These are phyloP conservation scores for Ophiognomonia clavigignenti-juglandacearum DNA, from an alignment of 2,329 filamentous ascomycete species.

Conservation along the genomic window DNA sequence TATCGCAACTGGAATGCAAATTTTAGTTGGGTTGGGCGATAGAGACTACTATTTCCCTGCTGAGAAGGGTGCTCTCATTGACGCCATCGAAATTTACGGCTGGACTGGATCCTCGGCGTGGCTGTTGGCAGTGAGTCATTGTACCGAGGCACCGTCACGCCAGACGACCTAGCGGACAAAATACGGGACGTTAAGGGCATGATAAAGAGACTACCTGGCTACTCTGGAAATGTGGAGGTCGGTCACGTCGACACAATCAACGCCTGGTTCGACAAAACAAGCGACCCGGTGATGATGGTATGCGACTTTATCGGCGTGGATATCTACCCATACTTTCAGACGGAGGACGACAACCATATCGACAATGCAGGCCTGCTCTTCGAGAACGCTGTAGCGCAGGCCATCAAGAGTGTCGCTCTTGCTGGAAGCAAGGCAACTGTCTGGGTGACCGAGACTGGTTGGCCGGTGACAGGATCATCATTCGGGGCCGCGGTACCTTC, in stretches of 20 bases:
- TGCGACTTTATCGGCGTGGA: conserved; percentile 80
- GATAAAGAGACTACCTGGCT: conserved; percentile 53
- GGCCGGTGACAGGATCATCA: conserved; percentile 67
- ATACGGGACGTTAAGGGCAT: conserved; percentile 62
- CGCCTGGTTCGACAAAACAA: conserved; percentile 67
- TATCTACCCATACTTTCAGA: conserved; percentile 80
- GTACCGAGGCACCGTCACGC: conserved; percentile 67
- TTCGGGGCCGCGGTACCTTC: conserved; percentile 60
- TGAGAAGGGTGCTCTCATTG: conserved; percentile 67
- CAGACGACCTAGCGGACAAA: conserved; percentile 53
- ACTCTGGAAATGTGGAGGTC: conserved; percentile 42
- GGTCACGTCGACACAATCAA: conserved; percentile 92
- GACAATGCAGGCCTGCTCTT: conserved; percentile 63
- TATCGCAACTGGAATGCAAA: conserved; percentile 69
- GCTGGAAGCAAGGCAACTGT: conserved; percentile 60
- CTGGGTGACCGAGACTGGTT: conserved; percentile 87
- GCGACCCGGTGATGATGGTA: conserved; percentile 62
- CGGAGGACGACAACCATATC: conserved; percentile 61
- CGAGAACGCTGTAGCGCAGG: conserved; percentile 52
- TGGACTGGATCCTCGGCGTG: conserved; percentile 71
- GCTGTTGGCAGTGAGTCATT: conserved; percentile 84
- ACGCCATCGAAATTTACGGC: conserved; percentile 66
- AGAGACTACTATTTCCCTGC: conserved; percentile 60
- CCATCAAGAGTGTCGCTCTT: conserved; percentile 46
- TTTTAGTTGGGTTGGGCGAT: conserved; percentile 81